Base-by-base conservation (phyloP, 441 rosid genomes). In the Rhodomyrtus psidioides region DNA sequence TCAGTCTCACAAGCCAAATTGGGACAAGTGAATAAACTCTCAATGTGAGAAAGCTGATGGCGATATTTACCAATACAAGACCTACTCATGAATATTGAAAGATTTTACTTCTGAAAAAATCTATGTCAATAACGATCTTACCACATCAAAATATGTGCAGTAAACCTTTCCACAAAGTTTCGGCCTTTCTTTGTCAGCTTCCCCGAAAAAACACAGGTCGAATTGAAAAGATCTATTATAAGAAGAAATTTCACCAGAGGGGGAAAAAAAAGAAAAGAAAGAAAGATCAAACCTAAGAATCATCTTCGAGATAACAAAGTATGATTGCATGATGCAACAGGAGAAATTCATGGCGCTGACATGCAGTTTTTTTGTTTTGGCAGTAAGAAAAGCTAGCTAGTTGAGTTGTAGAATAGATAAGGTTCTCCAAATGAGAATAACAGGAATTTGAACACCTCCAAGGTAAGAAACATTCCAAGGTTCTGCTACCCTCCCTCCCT, bases 121-220 rank as follows among this genome's bases (percentile, higher is more conserved):
- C 91, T 84, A 85, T 51, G 83, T 83, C 81, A 90, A 88, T 83
- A 88, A 86, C 89, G 88, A 86, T 85, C 97, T 94, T 94, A 92
- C 96, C 97, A 92, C 90, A 91, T 88, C 93, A 88, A 91, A 89
- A 85, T 87, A 88, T 86, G 93, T 90, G 90, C 91, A 83, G 93
- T 88, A 91, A 94, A 91, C 92, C 94, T 91, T 92, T 90, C 92
- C 85, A 88, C 93, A 92, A 88, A 91, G 91, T 92, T 92, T 94
- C 91, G 89, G 92, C 92, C 93, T 88, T 89, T 92, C 90, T 86
- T 88, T 87, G 93, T 87, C 96, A 88, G 91, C 97, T 91, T 94
- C 92, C 86, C 93, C 94, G 84, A 89, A 91, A 91, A 93, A 93
- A 90, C 91, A 90, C 89, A 88, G 90, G 96, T 90, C 17, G 95